These are phyloP conservation scores for Anisodus tanguticus DNA, from an alignment of 257 asterid genomes.

Conservation along the genomic window DNA sequence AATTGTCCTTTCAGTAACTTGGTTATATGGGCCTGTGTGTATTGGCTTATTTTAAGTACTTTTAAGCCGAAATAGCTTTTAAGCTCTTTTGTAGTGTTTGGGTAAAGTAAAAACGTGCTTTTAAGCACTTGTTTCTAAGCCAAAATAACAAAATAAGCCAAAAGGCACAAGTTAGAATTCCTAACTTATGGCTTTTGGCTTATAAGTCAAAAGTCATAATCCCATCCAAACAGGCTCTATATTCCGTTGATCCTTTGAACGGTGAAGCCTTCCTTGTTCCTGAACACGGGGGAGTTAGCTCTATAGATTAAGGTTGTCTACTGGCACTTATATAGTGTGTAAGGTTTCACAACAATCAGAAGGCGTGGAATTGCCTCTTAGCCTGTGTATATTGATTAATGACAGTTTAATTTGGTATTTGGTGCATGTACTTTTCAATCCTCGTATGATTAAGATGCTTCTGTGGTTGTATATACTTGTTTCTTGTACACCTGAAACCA, in stretches of 20 bases:
- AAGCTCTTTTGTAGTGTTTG: too few species aligned
- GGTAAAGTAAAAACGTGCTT: too few species aligned
- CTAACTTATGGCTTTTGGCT: too few species aligned
- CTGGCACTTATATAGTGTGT: neutral
- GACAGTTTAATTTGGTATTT: neutral
- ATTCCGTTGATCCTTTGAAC: neutral
- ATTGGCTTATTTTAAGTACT: too few species aligned
- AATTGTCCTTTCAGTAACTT: neutral
- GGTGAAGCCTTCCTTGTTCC: neutral
- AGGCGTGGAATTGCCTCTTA: neutral
- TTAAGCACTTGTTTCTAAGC: too few species aligned
- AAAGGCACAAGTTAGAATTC: too few species aligned
- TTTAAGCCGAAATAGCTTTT: too few species aligned
- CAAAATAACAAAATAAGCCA: too few species aligned
- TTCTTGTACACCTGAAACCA: too few species aligned
- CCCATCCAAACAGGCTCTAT: neutral
- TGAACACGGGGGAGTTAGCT: neutral
- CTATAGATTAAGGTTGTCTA: neutral
- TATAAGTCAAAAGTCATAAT: too few species aligned
- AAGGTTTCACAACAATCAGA: neutral
- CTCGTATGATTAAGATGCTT: too few species aligned
- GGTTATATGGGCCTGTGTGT: neutral
- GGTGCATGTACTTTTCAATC: neutral
- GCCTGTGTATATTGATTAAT: neutral
- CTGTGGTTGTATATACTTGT: neutral